Evolutionary conservation across 441 rosid species (phyloP), one percentile per base, ranked within the genome.

Genomic region (Erodium chrysanthum): DNA sequence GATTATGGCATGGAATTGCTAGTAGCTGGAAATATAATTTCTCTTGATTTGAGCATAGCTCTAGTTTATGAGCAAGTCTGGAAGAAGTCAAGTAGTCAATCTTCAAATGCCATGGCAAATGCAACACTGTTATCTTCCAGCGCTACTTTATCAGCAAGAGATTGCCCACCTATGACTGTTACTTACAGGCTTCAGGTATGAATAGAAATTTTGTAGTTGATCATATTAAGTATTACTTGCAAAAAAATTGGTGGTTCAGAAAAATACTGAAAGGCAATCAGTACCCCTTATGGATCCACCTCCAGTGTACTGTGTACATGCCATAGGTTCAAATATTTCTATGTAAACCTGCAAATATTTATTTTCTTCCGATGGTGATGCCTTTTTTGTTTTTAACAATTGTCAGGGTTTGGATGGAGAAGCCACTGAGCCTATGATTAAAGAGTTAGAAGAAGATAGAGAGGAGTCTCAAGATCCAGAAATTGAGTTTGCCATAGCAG

Each of bases 381-480:
- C 18, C 17, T 14, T 48, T 48, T 48, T 12, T 73, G 14, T 23
- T 48, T 58, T 64, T 6, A 42, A 66, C 71, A 73, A 66, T 79
- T 72, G 66, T 50, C 84, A 93, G 99, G 99, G 99, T 46, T 81
- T 93, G 68, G 99, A 96, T 83, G 99, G 99, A 76, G 99, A 96
- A 86, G 99, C 98, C 68, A 93, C 99, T 48, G 99, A 96, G 70
- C 98, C 98, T 73, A 96, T 96, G 99, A 93, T 96, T 73, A 91
- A 96, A 84, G 97, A 96, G 73, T 75, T 96, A 82, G 99, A 96
- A 83, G 99, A 96, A 83, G 99, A 93, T 76, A 93, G 97, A 81
- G 99, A 93, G 77, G 99, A 96, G 72, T 91, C 96, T 25, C 98
- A 87, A 82, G 99, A 96, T 84, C 98, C 99, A 23, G 99, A 93